Conservation (phyloP, 495 filamentous ascomycete species). For the Daldinia loculata region DNA sequence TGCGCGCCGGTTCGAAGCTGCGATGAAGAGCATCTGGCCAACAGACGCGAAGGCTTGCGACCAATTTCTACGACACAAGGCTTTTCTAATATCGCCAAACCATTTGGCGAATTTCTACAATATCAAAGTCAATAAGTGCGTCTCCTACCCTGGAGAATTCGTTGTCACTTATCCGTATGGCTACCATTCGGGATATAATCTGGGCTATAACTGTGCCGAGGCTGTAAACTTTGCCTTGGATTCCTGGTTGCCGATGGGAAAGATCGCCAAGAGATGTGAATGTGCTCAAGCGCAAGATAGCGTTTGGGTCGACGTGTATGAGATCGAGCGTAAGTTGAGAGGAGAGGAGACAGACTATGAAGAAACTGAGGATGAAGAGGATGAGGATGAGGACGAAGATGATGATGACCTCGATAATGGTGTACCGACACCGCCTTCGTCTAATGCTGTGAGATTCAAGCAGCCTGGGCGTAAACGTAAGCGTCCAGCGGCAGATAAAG, state of each 20-base stretch:
- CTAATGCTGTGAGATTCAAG: slow-evolving; percentile 55
- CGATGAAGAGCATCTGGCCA: slow-evolving; percentile 96
- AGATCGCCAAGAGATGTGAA: slow-evolving; percentile 95
- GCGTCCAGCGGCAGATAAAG: slow-evolving; percentile 48
- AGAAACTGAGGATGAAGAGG: slow-evolving; percentile 80
- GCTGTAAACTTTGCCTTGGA: slow-evolving; percentile 98
- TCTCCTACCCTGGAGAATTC: slow-evolving; percentile 98
- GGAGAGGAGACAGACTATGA: slow-evolving; percentile 93
- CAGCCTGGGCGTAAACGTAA: slow-evolving; percentile 68
- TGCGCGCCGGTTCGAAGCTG: slow-evolving; percentile 90
- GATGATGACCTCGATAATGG: slow-evolving; percentile 60
- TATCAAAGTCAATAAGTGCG: slow-evolving; percentile 92
- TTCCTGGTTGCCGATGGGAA: slow-evolving; percentile 92
- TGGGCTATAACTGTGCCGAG: slow-evolving; percentile 98
- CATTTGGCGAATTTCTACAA: slow-evolving; percentile 85
- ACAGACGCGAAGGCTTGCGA: slow-evolving; percentile 96
- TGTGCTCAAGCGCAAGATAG: slow-evolving; percentile 88
- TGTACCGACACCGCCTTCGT: slow-evolving; percentile 77
- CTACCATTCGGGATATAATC: slow-evolving; percentile 97
- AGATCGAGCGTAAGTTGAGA: slow-evolving; percentile 91
- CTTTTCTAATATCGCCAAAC: slow-evolving; percentile 93
- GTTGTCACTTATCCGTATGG: slow-evolving; percentile 98
- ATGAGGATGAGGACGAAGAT: slow-evolving; percentile 74
- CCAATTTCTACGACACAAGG: slow-evolving; percentile 97
- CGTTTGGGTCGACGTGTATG: slow-evolving; percentile 96